Conservation (phyloP, 2,329 filamentous ascomycete genomes). For the Leptographium galeiforme region DNA sequence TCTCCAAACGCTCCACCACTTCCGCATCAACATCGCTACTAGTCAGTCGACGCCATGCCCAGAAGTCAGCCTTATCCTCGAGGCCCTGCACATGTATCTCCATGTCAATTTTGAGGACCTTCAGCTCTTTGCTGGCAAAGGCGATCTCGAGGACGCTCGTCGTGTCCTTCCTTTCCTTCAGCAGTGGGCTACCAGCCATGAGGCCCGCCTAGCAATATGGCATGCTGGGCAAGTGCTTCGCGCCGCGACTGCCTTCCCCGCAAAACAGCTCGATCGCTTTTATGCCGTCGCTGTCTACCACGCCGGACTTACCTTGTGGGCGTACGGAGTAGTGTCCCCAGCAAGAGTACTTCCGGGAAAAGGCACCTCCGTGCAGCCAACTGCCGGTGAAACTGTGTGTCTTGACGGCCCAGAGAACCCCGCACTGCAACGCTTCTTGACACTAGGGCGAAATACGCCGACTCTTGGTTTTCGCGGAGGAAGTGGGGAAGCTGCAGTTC, state of each 20-base stretch:
- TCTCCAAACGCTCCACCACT: conserved; percentile 38
- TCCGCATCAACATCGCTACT: conserved; percentile 13
- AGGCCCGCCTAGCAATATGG: conserved; percentile 9
- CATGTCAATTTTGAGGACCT: conserved; percentile 52
- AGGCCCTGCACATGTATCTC: conserved; percentile 48
- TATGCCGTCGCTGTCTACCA: conserved; percentile 57
- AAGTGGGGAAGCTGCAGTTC: conserved; percentile 15
- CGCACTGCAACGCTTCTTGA: conserved; percentile 42
- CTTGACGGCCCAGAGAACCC: conserved; percentile 38
- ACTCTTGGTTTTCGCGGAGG: conserved; percentile 23
- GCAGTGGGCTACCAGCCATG: conserved; percentile 6
- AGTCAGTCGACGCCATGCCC: not conserved
- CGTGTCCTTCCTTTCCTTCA: conserved; percentile 8
- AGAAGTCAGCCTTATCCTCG: conserved; percentile 28
- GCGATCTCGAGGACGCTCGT: conserved; percentile 51
- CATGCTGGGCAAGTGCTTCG: conserved; percentile 11
- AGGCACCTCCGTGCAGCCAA: not conserved
- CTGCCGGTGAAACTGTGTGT: not conserved
- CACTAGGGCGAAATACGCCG: conserved; percentile 33
- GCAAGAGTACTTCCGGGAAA: not conserved
- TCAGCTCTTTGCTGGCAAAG: conserved; percentile 53
- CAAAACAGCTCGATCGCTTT: conserved; percentile 47
- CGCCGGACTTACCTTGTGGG: conserved; percentile 55
- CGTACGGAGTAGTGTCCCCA: conserved; percentile 42
- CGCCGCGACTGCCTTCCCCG: conserved; percentile 17